Evolutionary conservation across 1,284 basidiomycete species (phyloP).

Genomic region (Rhodotorula sp.): DNA sequence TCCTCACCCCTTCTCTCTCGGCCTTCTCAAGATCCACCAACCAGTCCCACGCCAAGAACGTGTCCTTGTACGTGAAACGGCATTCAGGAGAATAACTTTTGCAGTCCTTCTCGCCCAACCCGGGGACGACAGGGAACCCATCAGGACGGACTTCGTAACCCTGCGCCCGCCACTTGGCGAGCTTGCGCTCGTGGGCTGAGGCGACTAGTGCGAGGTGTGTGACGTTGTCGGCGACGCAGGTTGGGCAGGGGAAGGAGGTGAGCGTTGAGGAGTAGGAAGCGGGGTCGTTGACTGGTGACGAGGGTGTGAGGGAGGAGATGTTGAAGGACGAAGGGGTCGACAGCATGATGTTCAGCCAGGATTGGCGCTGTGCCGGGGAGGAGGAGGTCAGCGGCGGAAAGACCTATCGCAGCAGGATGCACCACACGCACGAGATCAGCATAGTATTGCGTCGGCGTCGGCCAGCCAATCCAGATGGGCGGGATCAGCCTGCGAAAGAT

Average conservation of each 20-base stretch:
- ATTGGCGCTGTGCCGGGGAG: slow-evolving; percentile 11
- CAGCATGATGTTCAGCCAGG: slow-evolving; percentile 29
- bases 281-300: slow-evolving; percentile 15
- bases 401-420: too few species aligned
- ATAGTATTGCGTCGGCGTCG: slow-evolving; percentile 25
- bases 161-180: slow-evolving; percentile 1
- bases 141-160: slow-evolving; percentile 31
- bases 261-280: slow-evolving; percentile 9
- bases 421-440: slow-evolving; percentile 18
- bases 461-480: slow-evolving; percentile 41
- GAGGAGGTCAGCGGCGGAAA: not conserved
- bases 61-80: slow-evolving; percentile 35
- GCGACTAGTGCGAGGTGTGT: not conserved
- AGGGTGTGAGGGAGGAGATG: not conserved
- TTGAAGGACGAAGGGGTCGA: slow-evolving; percentile 24
- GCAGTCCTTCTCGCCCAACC: slow-evolving; percentile 22
- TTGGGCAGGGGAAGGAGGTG: slow-evolving; percentile 9
- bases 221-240: slow-evolving; percentile 21
- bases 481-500: slow-evolving; percentile 20
- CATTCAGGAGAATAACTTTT: slow-evolving; percentile 33
- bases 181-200: not conserved
- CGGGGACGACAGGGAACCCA: slow-evolving; percentile 31
- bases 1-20: slow-evolving; percentile 2
- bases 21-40: slow-evolving; percentile 29
- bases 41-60: slow-evolving; percentile 40